Conservation (phyloP, 2,329 filamentous ascomycete genomes). For the Nothomitra cinnamomea region DNA sequence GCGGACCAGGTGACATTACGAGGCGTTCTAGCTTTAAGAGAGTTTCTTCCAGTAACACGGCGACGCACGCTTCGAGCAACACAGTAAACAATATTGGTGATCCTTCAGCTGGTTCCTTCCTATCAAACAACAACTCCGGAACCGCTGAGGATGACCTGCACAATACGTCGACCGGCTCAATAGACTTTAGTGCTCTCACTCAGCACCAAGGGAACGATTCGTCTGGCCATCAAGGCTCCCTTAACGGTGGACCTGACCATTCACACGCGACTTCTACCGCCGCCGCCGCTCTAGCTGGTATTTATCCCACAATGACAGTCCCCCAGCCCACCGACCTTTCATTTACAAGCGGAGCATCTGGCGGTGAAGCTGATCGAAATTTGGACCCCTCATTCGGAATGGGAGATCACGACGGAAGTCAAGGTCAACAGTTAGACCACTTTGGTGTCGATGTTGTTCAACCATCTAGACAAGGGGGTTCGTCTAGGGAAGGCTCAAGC, state of each 20-base stretch:
- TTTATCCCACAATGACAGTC: slow-evolving; percentile 39
- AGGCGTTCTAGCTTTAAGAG: slow-evolving; percentile 5
- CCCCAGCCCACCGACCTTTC: slow-evolving; percentile 37
- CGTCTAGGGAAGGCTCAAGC: slow-evolving; percentile 32
- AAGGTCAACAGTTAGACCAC: slow-evolving; percentile 3
- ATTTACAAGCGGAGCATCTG: slow-evolving; percentile 30
- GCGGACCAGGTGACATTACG: slow-evolving; percentile 1
- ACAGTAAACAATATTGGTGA: slow-evolving; percentile 1
- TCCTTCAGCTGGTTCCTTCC: not conserved
- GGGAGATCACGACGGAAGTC: slow-evolving; percentile 19
- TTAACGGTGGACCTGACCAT: slow-evolving; percentile 18
- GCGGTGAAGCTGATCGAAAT: slow-evolving; percentile 23
- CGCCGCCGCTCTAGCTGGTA: slow-evolving; percentile 37
- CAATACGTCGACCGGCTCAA: slow-evolving; percentile 2
- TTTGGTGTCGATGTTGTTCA: slow-evolving; percentile 2
- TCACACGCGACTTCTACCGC: slow-evolving; percentile 41
- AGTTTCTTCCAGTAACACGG: slow-evolving; percentile 3
- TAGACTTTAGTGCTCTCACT: slow-evolving; percentile 7
- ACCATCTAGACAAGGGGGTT: slow-evolving; percentile 20
- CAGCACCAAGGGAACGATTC: slow-evolving; percentile 5
- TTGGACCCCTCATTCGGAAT: slow-evolving; percentile 24
- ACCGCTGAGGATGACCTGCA: slow-evolving; percentile 2
- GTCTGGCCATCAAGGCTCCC: not conserved
- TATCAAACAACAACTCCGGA: not conserved
- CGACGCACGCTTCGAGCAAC: not conserved